Base-by-base conservation (phyloP, 495 filamentous ascomycete genomes). In the Antarctomyces pellizariae region DNA sequence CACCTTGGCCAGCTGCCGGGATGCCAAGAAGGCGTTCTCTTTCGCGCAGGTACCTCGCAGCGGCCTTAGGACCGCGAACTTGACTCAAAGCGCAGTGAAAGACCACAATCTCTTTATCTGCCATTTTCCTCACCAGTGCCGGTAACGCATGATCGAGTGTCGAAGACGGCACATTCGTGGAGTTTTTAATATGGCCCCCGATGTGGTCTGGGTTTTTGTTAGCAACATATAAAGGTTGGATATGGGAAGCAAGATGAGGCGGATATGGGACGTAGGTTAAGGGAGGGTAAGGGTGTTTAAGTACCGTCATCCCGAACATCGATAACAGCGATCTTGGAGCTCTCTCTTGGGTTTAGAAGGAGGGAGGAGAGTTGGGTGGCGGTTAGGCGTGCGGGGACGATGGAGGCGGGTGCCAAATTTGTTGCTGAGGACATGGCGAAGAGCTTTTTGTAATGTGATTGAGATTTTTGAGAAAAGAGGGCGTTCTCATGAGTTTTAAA, bases 71-170 rank as follows among this genome's bases (percentile, higher is more conserved):
- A 0, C 76, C 76, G 2, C 86, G 63, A 50, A 86, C 74, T 54
- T 95, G 86, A 36, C 72, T 79, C 16, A 95, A 53, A n/a, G 76
- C 73, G 50, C 86, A 97, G 50, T 97, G 89, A 47, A 97, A 97
- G 10, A 97, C 66, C 13, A 97, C 77, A 21, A 58, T 68, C 22
- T 89, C 61, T 41, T 76, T 79, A 42, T 74, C 70, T 33, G 68
- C 48, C 16, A 93, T 64, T 29, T 63, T 70, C 27, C 75, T 71
- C 2, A 90, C 61, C 15, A 97, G 64, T 34, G 79, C 76, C 0
- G 86, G 78, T 33, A 83, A 60, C 32, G 57, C 65, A 45, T 65
- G 57, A 41, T 89, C 77, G 17, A 90, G 64, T 2, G 61, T 59
- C 18, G 46, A 51, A 30, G 64, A 77, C 4, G 89, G 83, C 19